Percentiles rank a stretch among this genome's conserved stretches.
These are phyloP conservation scores for Xylariaceae sp. DNA, from an alignment of 2,329 filamentous ascomycete genomes.

Conservation along the genomic window DNA sequence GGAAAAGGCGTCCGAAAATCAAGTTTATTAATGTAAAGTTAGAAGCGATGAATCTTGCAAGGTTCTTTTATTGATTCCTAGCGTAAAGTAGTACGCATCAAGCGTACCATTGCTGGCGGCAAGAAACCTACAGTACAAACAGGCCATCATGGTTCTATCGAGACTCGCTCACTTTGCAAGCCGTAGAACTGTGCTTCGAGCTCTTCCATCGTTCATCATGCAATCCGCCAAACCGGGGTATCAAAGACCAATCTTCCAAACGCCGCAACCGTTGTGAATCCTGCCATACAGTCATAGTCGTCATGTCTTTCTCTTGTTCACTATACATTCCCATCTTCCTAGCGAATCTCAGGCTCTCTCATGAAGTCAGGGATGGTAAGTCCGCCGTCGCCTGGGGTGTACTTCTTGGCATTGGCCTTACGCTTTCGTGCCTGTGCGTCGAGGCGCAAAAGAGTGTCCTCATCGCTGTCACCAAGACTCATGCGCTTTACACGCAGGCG, in stretches of 20 bases:
- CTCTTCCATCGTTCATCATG: background rate
- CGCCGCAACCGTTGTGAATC: constrained; percentile 14
- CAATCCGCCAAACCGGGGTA: constrained; percentile 19
- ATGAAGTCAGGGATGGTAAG: constrained; percentile 49
- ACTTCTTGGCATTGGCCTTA: constrained; percentile 39
- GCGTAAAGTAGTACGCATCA: background rate
- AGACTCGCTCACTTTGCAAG: background rate
- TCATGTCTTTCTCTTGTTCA: constrained; percentile 3
- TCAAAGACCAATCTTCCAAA: too few species aligned
- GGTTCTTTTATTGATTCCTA: background rate
- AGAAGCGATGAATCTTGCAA: background rate
- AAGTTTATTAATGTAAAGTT: background rate
- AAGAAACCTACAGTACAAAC: background rate
- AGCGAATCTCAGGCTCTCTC: constrained; percentile 52
- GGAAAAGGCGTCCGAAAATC: too few species aligned
- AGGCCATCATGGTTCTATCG: background rate
- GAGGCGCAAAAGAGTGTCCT: constrained; percentile 41
- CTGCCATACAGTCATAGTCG: constrained; percentile 13
- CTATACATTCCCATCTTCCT: background rate
- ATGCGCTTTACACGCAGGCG: constrained; percentile 37
- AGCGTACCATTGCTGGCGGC: background rate
- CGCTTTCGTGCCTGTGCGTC: constrained; percentile 41
- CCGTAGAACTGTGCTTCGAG: background rate
- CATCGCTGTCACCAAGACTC: constrained; percentile 43
- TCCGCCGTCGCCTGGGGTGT: constrained; percentile 44